A percentile compares a stretch with the other conserved stretches of the same genome.
Evolutionary conservation across 495 filamentous ascomycete species (phyloP).

Genomic region (Penicilliopsis zonata): DNA sequence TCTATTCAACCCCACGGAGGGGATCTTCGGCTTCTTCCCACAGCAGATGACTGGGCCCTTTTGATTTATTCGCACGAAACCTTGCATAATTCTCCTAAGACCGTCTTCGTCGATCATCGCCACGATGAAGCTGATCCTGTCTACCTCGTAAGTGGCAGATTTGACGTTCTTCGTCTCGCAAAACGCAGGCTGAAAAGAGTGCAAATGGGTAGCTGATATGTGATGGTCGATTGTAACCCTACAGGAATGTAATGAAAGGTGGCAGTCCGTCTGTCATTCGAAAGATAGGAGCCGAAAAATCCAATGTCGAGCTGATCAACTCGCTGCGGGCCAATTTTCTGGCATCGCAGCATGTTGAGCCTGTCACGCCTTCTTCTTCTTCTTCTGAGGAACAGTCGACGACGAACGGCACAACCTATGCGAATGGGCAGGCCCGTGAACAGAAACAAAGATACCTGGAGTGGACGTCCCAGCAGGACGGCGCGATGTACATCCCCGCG

Average conservation of each 20-base stretch:
- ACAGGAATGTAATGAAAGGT: slow-evolving; percentile 70
- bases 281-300: slow-evolving; percentile 58
- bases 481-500: slow-evolving; percentile 61
- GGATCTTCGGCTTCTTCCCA: too few relatives aligned
- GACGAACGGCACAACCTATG: slow-evolving; percentile 5
- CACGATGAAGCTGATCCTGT: slow-evolving; percentile 69
- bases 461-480: slow-evolving; percentile 55
- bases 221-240: too few relatives aligned
- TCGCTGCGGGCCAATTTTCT: slow-evolving; percentile 74
- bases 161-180: slow-evolving; percentile 3
- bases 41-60: too few relatives aligned
- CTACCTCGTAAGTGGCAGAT: slow-evolving; percentile 56
- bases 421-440: slow-evolving; percentile 1
- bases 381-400: slow-evolving; percentile 6
- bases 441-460: slow-evolving; percentile 18
- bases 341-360: slow-evolving; percentile 51
- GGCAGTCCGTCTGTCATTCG: slow-evolving; percentile 70
- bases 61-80: neutral
- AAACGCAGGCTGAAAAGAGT: slow-evolving; percentile 4
- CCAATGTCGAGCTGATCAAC: slow-evolving; percentile 78
- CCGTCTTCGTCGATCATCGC: slow-evolving; percentile 1
- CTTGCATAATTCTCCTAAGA: neutral
- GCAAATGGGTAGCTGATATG: too few relatives aligned
- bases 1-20: too few relatives aligned
- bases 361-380: slow-evolving; percentile 19